A percentile compares a stretch with the other conserved stretches of the same genome.
phyloP scores from a whole-genome alignment of 441 rosid species.

The Macaranga tanarius region DNA sequence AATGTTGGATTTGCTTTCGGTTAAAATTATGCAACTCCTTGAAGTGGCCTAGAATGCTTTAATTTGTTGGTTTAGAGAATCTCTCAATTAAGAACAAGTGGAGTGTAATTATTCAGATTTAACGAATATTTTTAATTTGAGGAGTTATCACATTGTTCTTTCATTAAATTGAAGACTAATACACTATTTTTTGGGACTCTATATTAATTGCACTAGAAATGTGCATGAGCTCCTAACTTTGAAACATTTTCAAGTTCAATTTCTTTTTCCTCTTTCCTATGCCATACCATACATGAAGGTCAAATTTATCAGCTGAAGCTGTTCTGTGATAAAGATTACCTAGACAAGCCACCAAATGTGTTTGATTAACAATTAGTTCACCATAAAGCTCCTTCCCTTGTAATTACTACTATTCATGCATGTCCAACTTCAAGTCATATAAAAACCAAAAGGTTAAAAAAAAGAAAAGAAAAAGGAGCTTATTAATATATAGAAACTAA shows the following conservation, averaged over 20 bases:
- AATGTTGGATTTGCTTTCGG: not conserved
- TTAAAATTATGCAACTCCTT: not conserved
- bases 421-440: no score
- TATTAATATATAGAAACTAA: no score
- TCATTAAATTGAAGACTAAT: not conserved
- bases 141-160: not conserved
- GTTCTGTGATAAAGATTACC: conserved; percentile 97
- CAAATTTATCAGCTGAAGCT: conserved; percentile 97
- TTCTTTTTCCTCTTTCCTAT: conserved; percentile 18
- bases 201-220: not conserved
- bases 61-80: not conserved
- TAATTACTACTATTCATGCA: no score
- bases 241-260: conserved; percentile 7
- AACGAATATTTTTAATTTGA: not conserved
- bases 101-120: not conserved
- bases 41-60: not conserved
- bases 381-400: conserved; percentile 92
- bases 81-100: not conserved
- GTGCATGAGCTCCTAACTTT: conserved; percentile 1
- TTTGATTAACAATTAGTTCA: conserved; percentile 91
- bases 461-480: no score
- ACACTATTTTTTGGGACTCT: not conserved
- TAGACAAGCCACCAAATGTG: conserved; percentile 96
- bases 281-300: conserved; percentile 92
- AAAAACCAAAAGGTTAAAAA: no score